Evolutionary conservation across 106 monocot species (phyloP).

Genomic region (Platanthera zijinensis): DNA sequence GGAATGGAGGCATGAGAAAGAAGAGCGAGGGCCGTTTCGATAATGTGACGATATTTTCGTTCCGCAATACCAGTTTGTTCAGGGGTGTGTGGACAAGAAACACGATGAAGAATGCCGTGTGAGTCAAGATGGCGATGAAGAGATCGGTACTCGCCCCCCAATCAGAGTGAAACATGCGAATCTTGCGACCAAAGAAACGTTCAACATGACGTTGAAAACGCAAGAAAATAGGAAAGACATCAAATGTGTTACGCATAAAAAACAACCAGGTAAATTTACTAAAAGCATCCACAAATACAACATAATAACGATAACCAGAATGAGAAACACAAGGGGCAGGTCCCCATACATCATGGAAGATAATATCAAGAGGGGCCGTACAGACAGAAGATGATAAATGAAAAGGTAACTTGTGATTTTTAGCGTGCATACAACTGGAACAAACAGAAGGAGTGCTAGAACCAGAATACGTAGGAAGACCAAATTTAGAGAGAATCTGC

Average conservation of each 20-base stretch:
- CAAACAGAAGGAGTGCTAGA: neutral
- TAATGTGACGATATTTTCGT: too few relatives aligned
- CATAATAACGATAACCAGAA: neutral
- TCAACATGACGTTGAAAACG: neutral
- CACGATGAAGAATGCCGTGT: neutral
- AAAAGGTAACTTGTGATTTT: neutral
- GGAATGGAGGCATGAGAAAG: too few relatives aligned
- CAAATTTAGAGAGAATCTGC: neutral
- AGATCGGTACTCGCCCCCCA: neutral
- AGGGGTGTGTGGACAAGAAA: slow-evolving; percentile 7
- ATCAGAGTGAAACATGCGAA: neutral
- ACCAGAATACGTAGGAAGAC: neutral
- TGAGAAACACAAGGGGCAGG: neutral
- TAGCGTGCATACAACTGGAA: neutral
- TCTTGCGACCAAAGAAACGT: neutral
- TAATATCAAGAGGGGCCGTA: neutral
- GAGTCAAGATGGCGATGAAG: neutral
- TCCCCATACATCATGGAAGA: neutral
- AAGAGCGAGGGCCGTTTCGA: too few relatives aligned
- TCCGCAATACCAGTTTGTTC: neutral
- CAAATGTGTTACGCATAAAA: neutral
- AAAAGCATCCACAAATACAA: slow-evolving; percentile 14
- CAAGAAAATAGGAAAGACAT: neutral
- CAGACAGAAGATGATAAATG: neutral
- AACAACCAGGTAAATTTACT: slow-evolving; percentile 2